Evolutionary conservation across 305 asterid species (phyloP).

Genomic region (Solanum hybrid): DNA sequence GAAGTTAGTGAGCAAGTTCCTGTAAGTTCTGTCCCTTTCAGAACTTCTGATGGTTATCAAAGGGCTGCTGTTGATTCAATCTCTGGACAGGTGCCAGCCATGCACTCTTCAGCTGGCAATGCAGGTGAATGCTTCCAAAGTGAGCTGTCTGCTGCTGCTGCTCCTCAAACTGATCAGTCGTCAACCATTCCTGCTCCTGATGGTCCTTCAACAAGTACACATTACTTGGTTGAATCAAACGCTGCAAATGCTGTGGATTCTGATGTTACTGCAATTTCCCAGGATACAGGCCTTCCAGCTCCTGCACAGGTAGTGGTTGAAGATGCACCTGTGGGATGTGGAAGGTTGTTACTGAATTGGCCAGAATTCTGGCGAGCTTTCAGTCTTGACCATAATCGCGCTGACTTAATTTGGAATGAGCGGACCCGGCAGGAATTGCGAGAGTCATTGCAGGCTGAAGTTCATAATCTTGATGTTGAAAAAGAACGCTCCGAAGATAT

Average conservation of each 20-base stretch:
- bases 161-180: constrained; percentile 39
- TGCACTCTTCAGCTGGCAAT: constrained; percentile 31
- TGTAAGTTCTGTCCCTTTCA: constrained; percentile 29
- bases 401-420: constrained; percentile 98
- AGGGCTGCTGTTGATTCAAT: constrained; percentile 34
- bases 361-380: constrained; percentile 97
- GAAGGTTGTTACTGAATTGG: constrained; percentile 94
- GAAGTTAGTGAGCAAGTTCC: constrained; percentile 47
- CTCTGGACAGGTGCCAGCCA: constrained; percentile 29
- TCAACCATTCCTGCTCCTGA: constrained; percentile 35
- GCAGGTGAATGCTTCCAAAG: constrained; percentile 36
- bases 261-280: constrained; percentile 43
- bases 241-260: constrained; percentile 28
- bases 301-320: constrained; percentile 95
- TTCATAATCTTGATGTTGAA: constrained; percentile 90
- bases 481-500: constrained; percentile 95
- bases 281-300: constrained; percentile 55
- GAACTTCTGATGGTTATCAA: constrained; percentile 42
- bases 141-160: constrained; percentile 36
- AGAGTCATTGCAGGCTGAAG: constrained; percentile 95
- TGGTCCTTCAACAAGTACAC: constrained; percentile 22
- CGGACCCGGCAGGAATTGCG: constrained; percentile 92
- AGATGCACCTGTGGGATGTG: constrained; percentile 88
- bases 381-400: constrained; percentile 93
- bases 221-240: constrained; percentile 43